Evolutionary conservation across 345 rosid genomes (phyloP).

Genomic region (Schrenkiella parvula): DNA sequence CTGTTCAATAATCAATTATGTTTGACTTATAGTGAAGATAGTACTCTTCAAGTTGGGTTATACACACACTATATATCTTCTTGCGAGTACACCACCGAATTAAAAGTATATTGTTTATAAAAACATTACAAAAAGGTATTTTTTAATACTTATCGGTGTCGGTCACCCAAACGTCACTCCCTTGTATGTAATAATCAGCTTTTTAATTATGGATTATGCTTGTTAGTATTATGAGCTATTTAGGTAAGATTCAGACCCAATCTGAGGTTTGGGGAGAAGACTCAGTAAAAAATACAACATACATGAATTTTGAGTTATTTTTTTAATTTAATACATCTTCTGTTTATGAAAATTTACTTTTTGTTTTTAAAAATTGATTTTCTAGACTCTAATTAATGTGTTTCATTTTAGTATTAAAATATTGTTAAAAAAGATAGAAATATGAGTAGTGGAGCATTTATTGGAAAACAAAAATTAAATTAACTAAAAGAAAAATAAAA

Average conservation of each 20-base stretch:
- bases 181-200: background rate
- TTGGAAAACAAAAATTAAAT: too few species aligned
- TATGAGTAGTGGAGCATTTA: too few species aligned
- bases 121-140: too few species aligned
- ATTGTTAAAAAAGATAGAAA: too few species aligned
- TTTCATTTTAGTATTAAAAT: too few species aligned
- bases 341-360: too few species aligned
- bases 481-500: too few species aligned
- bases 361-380: too few species aligned
- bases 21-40: background rate
- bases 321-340: too few species aligned
- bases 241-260: background rate
- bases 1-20: background rate
- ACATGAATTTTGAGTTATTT: background rate
- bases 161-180: conserved; percentile 9
- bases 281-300: background rate
- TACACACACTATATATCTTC: conserved; percentile 19
- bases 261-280: background rate
- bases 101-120: background rate
- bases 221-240: background rate
- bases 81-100: conserved; percentile 2
- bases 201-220: background rate
- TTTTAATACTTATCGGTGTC: too few species aligned
- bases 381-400: too few species aligned
- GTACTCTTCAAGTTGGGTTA: background rate